Evolutionary conservation across 495 filamentous ascomycete genomes (phyloP).

Genomic region (Saxophila tyrrhenica): DNA sequence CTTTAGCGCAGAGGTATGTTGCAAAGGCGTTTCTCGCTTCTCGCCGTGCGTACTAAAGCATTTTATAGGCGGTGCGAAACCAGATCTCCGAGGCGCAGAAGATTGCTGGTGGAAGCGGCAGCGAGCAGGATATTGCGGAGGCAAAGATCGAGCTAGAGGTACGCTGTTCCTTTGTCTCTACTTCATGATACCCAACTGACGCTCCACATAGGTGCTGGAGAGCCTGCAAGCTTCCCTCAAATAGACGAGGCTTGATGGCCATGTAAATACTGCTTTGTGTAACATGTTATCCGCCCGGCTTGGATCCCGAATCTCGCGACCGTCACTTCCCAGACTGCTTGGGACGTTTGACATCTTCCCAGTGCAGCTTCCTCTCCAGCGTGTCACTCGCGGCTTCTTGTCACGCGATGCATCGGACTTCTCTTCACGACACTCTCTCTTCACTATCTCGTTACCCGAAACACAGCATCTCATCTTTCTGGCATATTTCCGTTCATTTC

Average conservation of each 20-base stretch:
- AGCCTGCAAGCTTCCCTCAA: conserved; percentile 36
- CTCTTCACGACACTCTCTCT: too few relatives aligned
- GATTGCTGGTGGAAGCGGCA: conserved; percentile 79
- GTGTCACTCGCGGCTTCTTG: too few relatives aligned
- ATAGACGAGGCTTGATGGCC: conserved; percentile 17
- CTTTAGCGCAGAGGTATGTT: conserved; percentile 69
- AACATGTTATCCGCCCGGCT: background rate
- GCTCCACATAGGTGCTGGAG: conserved; percentile 29
- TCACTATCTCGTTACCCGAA: too few relatives aligned
- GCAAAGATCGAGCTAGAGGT: conserved; percentile 98
- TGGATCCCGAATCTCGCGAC: background rate
- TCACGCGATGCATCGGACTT: too few relatives aligned
- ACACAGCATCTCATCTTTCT: too few relatives aligned
- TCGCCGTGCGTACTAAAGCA: background rate
- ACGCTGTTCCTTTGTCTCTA: conserved; percentile 19
- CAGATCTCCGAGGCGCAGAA: conserved; percentile 92
- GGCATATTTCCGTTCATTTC: too few relatives aligned
- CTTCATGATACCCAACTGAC: background rate
- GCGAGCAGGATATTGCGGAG: conserved; percentile 95
- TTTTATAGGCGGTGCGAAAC: conserved; percentile 46
- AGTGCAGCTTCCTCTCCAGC: too few relatives aligned
- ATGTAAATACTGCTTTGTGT: conserved; percentile 2
- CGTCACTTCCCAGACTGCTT: too few relatives aligned
- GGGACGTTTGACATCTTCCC: too few relatives aligned
- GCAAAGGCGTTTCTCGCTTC: background rate